Base-by-base conservation (phyloP, 164 flowering plant species). In the Nymphaea thermarum region DNA sequence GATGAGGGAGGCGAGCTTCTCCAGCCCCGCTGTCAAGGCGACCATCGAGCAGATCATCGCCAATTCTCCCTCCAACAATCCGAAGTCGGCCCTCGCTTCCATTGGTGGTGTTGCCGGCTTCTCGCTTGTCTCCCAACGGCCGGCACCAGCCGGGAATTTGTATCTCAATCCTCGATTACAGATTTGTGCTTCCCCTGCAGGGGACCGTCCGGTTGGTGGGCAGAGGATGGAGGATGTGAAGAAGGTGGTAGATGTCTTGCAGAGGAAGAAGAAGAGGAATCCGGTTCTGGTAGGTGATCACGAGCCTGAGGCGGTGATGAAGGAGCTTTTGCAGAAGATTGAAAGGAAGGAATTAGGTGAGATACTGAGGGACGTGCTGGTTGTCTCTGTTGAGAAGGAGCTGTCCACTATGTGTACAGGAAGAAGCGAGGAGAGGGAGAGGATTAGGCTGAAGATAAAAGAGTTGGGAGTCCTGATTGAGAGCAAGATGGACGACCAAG, bases 1-100 rank as follows among this genome's bases (percentile, higher is more conserved):
- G 7, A 95, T 95, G 99, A 80, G 98, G 2, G 99, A 95, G 64
- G 99, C 99, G 1, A 86, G 97, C 71, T 95, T 95, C 76, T 92
- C 99, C 0, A 92, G 98, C 69, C 96, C 99, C 0, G 97, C 98
- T 0, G 98, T 95, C 1, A 95, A 95, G 73, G 90, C 94, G 66
- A 80, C 91, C 2, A 86, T 95, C 51, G 99, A 95, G 66, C 96
- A 90, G 71, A 77, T 89, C 2, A 65, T 92, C 66, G 82, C 69
- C 76, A 66, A 82, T 1, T 69, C 80, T 0, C 42, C 64, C 7
- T 64, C 88, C 1, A 66, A 60, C 36, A 25, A 25, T 25, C 36
- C 36, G 36, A 25, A 25, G 36, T 25, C 64, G 25, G 25, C 36
- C 10, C 10, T 17, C 11, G 10, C 64, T 2, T 17, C 64, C 11